phyloP scores from a whole-genome alignment of 164 flowering plant genomes.

The Annona squamosa region DNA sequence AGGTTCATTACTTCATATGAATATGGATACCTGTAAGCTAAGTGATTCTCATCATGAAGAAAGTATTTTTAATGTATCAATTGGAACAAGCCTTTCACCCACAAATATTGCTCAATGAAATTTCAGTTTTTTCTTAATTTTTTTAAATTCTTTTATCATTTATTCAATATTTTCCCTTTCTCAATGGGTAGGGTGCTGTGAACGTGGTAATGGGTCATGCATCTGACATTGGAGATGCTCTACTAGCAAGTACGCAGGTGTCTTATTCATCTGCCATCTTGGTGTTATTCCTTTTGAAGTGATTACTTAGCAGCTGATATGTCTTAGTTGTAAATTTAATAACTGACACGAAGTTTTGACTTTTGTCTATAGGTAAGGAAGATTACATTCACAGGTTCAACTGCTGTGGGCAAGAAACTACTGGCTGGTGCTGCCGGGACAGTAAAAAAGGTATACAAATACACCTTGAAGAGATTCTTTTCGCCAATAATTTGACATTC shows the following conservation, averaged over 20 bases:
- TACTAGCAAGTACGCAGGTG: constrained; percentile 82
- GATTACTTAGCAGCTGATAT: not conserved
- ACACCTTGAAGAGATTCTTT: not conserved
- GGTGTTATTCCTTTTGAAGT: constrained; percentile 1
- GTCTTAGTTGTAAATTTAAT: not conserved
- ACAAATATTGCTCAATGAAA: not conserved
- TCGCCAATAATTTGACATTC: not conserved
- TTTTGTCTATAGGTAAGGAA: constrained; percentile 60
- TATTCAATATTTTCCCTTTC: not conserved
- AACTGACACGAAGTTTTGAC: not conserved
- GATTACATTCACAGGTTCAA: constrained; percentile 97
- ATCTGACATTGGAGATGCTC: constrained; percentile 77
- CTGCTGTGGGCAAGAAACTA: constrained; percentile 94
- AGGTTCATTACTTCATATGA: not conserved
- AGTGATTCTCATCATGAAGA: not conserved
- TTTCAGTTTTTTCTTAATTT: not conserved
- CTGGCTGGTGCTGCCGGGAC: constrained; percentile 93
- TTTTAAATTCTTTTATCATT: not conserved
- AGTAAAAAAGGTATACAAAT: constrained; percentile 67
- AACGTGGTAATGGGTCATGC: constrained; percentile 98
- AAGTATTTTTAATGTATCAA: not conserved
- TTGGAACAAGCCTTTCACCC: not conserved
- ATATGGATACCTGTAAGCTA: not conserved
- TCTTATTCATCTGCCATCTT: constrained; percentile 1
- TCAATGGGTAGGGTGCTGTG: constrained; percentile 59